A percentile compares a stretch with the other conserved stretches of the same genome.
phyloP scores from a whole-genome alignment of 345 rosid species.

The Eucalyptus caleyi region DNA sequence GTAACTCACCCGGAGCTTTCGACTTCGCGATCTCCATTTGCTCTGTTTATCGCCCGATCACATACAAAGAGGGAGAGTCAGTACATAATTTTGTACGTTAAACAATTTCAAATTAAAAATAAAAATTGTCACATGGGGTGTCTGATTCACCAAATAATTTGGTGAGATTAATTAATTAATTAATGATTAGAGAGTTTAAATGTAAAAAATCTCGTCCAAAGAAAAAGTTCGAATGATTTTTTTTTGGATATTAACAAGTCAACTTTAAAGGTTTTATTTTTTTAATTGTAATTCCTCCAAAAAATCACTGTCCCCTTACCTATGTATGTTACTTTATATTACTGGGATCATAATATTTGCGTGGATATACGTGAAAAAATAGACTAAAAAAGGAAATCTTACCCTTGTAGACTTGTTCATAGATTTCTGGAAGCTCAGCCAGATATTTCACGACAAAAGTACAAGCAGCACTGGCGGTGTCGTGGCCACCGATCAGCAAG shows the following conservation, averaged over 20 bases:
- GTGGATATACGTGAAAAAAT: neutral
- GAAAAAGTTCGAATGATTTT: neutral
- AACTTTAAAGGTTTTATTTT: neutral
- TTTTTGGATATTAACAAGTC: neutral
- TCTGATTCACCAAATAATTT: neutral
- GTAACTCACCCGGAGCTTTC: slow-evolving; percentile 8
- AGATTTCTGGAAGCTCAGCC: slow-evolving; percentile 2
- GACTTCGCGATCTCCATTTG: slow-evolving; percentile 25
- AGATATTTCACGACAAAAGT: slow-evolving; percentile 5
- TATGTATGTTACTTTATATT: neutral
- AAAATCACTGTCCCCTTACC: neutral
- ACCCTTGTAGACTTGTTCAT: neutral
- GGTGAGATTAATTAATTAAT: neutral
- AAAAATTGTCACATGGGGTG: neutral
- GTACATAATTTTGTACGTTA: neutral
- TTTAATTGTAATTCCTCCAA: neutral
- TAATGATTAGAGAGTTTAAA: neutral
- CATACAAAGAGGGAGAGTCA: neutral
- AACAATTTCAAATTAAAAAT: neutral
- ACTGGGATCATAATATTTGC: neutral
- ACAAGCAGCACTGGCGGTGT: slow-evolving; percentile 8
- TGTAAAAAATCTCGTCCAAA: neutral
- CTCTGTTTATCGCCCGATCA: neutral
- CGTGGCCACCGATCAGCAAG: slow-evolving; percentile 2
- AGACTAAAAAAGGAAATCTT: neutral